Base-by-base conservation (phyloP, 2,329 filamentous ascomycete species). In the Pezicula carpinea region DNA sequence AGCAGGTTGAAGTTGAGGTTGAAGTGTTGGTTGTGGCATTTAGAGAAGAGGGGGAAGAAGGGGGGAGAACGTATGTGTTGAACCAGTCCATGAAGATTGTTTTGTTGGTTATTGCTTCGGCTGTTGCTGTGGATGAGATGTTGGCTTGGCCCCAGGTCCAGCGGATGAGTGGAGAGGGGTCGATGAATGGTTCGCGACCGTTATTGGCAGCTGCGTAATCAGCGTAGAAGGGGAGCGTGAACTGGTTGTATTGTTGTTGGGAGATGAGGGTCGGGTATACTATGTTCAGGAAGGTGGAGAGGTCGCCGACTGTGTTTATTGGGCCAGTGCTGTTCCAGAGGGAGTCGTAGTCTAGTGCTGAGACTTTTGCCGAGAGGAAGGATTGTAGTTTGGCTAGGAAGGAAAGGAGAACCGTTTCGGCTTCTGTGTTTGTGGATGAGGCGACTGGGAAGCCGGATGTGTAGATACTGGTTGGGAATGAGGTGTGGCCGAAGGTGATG, bases 1-100 rank as follows among this genome's bases (percentile, higher is more conserved):
- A 76, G 60, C 77, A 80, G 1, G 70, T 71, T 22, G 67, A 47
- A 2, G 26, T 29, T 29, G 26, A 10, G 23, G 4, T 29, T n/a
- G n/a, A n/a, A 11, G 10, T 29, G 26, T 10, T 29, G 6, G 26
- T 11, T 29, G 26, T 29, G 26, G 10, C 13, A 11, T 29, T 29
- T 11, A 13, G 6, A 6, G 26, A 11, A 1, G 26, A 10, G 6
- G 26, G 26, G 0, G 59, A 36, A 15, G 70, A 66, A 0, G 68
- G 58, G 0, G 65, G 55, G 17, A 79, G 64, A 5, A 79, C 65
- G 6, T 71, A 63, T 23, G 53, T 59, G 39, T 71, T 71, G 57
- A 77, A 75, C 65, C 69, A 72, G 39, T 67, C 55, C 59, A 66
- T 68, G 54, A 73, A 73, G n/a, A 65, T 53, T 0, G 74, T 75